Conservation (phyloP, 441 rosid species). For the Erodium texanum region DNA sequence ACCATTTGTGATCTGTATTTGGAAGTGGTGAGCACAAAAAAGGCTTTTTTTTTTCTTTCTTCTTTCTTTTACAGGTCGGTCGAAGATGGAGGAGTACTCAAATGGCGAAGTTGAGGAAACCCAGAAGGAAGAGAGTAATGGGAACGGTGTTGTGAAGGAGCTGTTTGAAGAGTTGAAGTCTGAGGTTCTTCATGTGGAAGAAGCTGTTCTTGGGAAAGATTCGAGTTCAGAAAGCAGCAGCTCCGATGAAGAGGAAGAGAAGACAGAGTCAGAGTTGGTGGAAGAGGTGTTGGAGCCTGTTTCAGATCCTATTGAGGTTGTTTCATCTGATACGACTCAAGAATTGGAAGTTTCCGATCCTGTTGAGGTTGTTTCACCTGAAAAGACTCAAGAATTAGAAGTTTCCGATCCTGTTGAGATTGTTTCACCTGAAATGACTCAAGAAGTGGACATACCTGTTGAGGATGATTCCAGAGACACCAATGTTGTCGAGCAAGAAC, state of each 20-base stretch:
- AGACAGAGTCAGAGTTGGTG: not conserved
- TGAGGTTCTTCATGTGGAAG: slow-evolving; percentile 19
- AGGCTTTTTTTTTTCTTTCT: no score
- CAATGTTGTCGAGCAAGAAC: slow-evolving; percentile 11
- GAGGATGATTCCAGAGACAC: slow-evolving; percentile 15
- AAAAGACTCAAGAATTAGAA: no score
- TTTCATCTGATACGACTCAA: no score
- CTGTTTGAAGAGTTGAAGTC: slow-evolving; percentile 8
- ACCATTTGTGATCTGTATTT: not conserved
- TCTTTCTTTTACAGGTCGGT: not conserved
- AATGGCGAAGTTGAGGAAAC: slow-evolving; percentile 27
- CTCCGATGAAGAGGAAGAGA: slow-evolving; percentile 21
- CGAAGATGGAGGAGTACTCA: slow-evolving; percentile 31
- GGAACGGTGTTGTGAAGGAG: slow-evolving; percentile 16
- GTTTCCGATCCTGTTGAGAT: no score
- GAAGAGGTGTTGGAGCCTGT: slow-evolving; percentile 11
- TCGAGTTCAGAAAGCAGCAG: slow-evolving; percentile 12
- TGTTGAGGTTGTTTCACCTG: no score
- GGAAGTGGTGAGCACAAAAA: not conserved
- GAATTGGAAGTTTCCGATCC: no score
- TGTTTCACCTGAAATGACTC: slow-evolving; percentile 12
- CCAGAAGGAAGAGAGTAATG: slow-evolving; percentile 16
- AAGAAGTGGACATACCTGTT: slow-evolving; percentile 13
- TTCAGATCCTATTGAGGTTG: slow-evolving; percentile 17
- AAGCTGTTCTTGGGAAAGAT: slow-evolving; percentile 2